phyloP scores from a whole-genome alignment of 768 basidiomycete genomes.

The Kwoniella sp. region DNA sequence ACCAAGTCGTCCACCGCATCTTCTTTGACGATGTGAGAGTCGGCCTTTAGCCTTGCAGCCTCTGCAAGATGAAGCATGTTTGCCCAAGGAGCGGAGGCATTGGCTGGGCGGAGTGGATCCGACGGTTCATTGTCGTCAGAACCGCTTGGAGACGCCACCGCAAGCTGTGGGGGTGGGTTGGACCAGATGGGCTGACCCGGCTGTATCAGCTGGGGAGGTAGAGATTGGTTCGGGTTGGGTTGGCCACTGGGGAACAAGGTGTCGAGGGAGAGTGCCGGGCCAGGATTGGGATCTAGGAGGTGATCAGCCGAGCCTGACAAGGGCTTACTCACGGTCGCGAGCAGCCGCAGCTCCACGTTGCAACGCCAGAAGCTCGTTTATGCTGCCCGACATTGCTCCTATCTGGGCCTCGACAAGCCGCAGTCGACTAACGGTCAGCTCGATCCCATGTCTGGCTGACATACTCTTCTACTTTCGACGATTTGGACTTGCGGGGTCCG shows the following conservation, averaged over 20 bases:
- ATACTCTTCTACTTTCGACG: conserved; percentile 42
- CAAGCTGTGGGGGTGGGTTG: neutral
- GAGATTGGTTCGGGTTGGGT: no score
- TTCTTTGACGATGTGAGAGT: conserved; percentile 25
- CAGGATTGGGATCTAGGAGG: no score
- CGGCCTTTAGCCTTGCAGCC: conserved; percentile 37
- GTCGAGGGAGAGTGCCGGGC: no score
- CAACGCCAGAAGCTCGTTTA: conserved; percentile 34
- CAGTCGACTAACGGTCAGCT: conserved; percentile 26
- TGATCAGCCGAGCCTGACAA: no score
- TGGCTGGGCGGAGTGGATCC: conserved; percentile 17
- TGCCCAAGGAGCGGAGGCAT: conserved; percentile 26
- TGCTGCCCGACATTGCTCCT: conserved; percentile 26
- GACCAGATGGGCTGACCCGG: no score
- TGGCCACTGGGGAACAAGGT: no score
- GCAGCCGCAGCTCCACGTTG: conserved; percentile 23
- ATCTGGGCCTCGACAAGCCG: conserved; percentile 40
- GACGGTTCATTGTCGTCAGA: conserved; percentile 31
- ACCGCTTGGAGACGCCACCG: conserved; percentile 3
- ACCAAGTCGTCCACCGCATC: conserved; percentile 3
- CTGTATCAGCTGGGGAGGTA: neutral
- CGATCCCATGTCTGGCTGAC: neutral
- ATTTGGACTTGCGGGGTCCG: conserved; percentile 39
- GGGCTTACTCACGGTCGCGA: neutral
- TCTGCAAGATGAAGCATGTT: conserved; percentile 42